Conservation (phyloP, 345 rosid species). For the Trapa bicornis region DNA sequence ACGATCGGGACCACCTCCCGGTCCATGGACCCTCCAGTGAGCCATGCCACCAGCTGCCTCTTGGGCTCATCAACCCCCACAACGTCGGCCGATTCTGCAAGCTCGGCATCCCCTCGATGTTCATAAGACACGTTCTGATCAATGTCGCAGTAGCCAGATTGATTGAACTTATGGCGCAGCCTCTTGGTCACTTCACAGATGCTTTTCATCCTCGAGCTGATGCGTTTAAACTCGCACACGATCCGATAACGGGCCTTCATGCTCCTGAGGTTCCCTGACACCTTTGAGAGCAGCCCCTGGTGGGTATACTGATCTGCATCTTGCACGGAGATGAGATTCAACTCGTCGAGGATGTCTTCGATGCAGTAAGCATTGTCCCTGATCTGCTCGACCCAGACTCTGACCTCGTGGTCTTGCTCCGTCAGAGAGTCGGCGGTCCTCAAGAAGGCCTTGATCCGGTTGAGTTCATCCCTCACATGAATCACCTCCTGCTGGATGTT, state of each 20-base stretch:
- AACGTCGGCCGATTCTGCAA: slow-evolving; percentile 16
- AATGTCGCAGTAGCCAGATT: slow-evolving; percentile 3
- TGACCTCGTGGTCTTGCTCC: slow-evolving; percentile 13
- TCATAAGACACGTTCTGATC: slow-evolving; percentile 8
- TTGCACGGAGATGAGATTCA: slow-evolving; percentile 9
- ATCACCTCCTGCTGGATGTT: background rate
- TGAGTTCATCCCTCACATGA: background rate
- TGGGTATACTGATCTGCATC: background rate
- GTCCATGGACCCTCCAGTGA: slow-evolving; percentile 7
- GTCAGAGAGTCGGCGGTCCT: slow-evolving; percentile 17
- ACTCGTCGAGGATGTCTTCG: slow-evolving; percentile 29
- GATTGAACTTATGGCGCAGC: slow-evolving; percentile 8
- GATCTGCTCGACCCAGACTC: slow-evolving; percentile 18
- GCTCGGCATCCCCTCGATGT: slow-evolving; percentile 18
- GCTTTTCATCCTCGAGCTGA: slow-evolving; percentile 13
- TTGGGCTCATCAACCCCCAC: slow-evolving; percentile 18
- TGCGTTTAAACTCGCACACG: slow-evolving; percentile 9
- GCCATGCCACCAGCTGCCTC: slow-evolving; percentile 7
- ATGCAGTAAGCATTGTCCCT: slow-evolving; percentile 21
- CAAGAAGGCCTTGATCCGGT: slow-evolving; percentile 13
- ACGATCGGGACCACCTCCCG: slow-evolving; percentile 16
- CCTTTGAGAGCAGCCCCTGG: slow-evolving; percentile 8
- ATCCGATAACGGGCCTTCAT: slow-evolving; percentile 18
- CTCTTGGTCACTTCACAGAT: slow-evolving; percentile 14
- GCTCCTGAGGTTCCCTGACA: slow-evolving; percentile 14